A percentile compares a stretch with the other conserved stretches of the same genome.
Evolutionary conservation across 805 yeast genomes (phyloP).

Genomic region (Clavispora vitiphila): DNA sequence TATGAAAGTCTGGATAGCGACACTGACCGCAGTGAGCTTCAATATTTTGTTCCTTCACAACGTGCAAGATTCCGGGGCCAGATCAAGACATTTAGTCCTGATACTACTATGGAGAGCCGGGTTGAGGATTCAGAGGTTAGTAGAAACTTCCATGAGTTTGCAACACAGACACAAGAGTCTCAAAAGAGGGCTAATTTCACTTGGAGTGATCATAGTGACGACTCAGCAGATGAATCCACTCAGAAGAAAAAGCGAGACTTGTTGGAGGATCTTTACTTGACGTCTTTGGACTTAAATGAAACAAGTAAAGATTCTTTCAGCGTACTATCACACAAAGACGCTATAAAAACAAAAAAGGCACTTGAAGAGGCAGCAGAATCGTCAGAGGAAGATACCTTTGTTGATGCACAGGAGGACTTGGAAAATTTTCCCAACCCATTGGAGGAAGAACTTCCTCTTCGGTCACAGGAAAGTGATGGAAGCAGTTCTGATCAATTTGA

Average conservation of each 20-base stretch:
- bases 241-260: background rate
- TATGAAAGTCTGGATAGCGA: background rate
- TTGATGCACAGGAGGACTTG: background rate
- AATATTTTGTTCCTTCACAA: background rate
- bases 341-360: background rate
- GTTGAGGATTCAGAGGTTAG: constrained; percentile 6
- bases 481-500: background rate
- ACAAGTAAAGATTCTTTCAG: background rate
- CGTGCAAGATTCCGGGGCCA: background rate
- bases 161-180: constrained; percentile 9
- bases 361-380: background rate
- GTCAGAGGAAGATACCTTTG: background rate
- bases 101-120: constrained; percentile 8
- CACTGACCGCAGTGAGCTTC: background rate
- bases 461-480: background rate
- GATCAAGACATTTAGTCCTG: constrained; percentile 8
- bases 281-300: background rate
- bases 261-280: background rate
- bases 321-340: background rate
- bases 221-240: constrained; percentile 1
- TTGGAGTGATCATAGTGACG: constrained; percentile 1
- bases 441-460: background rate
- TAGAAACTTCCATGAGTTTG: constrained; percentile 7
- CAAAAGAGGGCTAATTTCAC: constrained; percentile 1
- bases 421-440: constrained; percentile 21